Conservation (phyloP, 306 rosid genomes). For the Boehmeria nivea region DNA sequence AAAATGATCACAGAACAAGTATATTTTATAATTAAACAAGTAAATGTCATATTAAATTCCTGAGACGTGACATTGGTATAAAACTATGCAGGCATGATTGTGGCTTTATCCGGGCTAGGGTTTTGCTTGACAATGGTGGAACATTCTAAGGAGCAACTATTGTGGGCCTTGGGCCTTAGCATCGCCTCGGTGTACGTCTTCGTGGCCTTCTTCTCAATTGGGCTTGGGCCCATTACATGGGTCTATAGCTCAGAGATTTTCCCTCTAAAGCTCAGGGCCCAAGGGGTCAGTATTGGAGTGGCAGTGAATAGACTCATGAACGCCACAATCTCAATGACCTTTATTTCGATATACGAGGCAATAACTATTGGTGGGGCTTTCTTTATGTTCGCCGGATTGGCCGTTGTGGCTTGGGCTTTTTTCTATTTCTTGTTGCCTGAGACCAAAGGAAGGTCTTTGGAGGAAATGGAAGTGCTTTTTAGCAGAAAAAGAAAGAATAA, state of each 20-base stretch:
- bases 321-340: conserved; percentile 55
- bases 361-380: conserved; percentile 73
- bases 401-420: conserved; percentile 54
- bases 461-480: conserved; percentile 68
- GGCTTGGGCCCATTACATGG: conserved; percentile 78
- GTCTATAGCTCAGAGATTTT: conserved; percentile 77
- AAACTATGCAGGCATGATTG: conserved; percentile 41
- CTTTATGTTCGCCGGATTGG: conserved; percentile 64
- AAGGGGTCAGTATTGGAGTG: conserved; percentile 59
- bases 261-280: conserved; percentile 70
- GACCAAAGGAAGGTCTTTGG: conserved; percentile 70
- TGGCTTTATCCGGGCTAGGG: conserved; percentile 39
- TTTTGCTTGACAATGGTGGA: conserved; percentile 53
- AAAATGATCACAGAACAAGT: too few species aligned
- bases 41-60: too few species aligned
- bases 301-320: conserved; percentile 69
- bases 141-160: conserved; percentile 15
- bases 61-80: too few species aligned
- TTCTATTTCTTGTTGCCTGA: conserved; percentile 69
- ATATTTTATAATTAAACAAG: too few species aligned
- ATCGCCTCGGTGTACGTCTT: conserved; percentile 39
- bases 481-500: conserved; percentile 1
- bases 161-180: conserved; percentile 56
- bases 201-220: conserved; percentile 62
- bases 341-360: conserved; percentile 55